Base-by-base conservation (phyloP, 352 stramenopile species). In the Phytophthora syringae region DNA sequence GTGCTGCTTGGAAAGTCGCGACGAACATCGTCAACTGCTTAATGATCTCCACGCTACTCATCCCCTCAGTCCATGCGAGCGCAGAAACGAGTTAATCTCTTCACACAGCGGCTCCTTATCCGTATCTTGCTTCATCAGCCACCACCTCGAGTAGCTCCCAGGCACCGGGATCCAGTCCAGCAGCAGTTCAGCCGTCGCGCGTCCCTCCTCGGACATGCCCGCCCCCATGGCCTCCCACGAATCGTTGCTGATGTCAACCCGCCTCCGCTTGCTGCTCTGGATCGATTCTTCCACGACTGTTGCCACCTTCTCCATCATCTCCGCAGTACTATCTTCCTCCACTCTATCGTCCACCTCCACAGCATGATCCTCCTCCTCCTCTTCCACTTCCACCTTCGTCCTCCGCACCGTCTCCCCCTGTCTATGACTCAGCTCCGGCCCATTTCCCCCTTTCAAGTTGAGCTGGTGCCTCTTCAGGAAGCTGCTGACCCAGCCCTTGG, bases 401-500 rank as follows among this genome's bases (percentile, higher is more conserved):
- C 25, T 58, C 10, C 32, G 57, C 16, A 69, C 10, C 1, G 30
- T 45, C 11, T 47, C 25, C n/a, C n/a, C n/a, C 42, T 60, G 25
- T 39, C 32, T 22, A 4, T 18, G 24, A 11, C n/a, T 10, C 37
- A 49, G 28, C 3, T 16, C 18, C 5, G 16, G 37, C 48, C 37
- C 27, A 32, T 11, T 21, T 5, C 40, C 28, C 5, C 58, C 60
- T 37, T 72, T 80, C 51, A 79, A 72, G 28, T 80, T 64, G 18
- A 89, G 52, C 32, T 81, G 70, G 61, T 90, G 79, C 43, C 77
- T 73, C 40, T 73, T 81, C 64, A 87, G 73, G 57, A 89, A 88
- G 60, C 79, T 82, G 32, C 64, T 76, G 62, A 86, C 74, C 79
- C 79, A 90, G 7, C 82, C 79, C 40, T 81, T 88, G 18, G 82